A percentile compares a stretch with the other conserved stretches of the same genome.
Evolutionary conservation across 768 basidiomycete genomes (phyloP).

Genomic region (Rhizopogon sp.): DNA sequence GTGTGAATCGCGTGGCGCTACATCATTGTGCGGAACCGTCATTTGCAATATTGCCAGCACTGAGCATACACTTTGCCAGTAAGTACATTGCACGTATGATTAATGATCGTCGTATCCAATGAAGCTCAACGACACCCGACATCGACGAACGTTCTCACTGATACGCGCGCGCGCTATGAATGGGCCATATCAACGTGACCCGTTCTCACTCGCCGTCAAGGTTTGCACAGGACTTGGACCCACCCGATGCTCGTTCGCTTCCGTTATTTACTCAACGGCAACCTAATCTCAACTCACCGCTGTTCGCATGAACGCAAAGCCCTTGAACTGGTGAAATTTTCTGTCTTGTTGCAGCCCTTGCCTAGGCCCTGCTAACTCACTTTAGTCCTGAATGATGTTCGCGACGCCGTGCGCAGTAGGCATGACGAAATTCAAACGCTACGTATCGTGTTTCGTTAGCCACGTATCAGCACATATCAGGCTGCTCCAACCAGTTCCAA

Average conservation of each 20-base stretch:
- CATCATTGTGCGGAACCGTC: not conserved
- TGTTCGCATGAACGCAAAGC: not conserved
- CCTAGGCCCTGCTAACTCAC: not conserved
- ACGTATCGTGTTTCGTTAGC: too few relatives aligned
- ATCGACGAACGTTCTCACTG: too few relatives aligned
- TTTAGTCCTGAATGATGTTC: not conserved
- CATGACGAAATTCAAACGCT: too few relatives aligned
- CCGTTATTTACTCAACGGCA: not conserved
- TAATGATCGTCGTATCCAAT: not conserved
- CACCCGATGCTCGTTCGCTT: not conserved
- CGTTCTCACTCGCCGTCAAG: not conserved
- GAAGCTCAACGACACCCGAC: too few relatives aligned
- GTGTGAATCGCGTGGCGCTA: slow-evolving; percentile 4
- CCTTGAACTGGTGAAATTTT: not conserved
- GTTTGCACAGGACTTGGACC: not conserved
- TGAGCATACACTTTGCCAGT: not conserved
- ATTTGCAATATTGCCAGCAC: not conserved
- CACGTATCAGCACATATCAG: too few relatives aligned
- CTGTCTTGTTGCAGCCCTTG: not conserved
- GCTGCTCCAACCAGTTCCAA: too few relatives aligned
- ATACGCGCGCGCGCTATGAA: too few relatives aligned
- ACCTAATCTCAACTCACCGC: not conserved
- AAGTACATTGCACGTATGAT: not conserved
- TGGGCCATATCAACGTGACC: not conserved
- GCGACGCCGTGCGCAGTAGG: too few relatives aligned